phyloP scores from a whole-genome alignment of 176 grass and related monocot species.

The Aegilops tauschii region DNA sequence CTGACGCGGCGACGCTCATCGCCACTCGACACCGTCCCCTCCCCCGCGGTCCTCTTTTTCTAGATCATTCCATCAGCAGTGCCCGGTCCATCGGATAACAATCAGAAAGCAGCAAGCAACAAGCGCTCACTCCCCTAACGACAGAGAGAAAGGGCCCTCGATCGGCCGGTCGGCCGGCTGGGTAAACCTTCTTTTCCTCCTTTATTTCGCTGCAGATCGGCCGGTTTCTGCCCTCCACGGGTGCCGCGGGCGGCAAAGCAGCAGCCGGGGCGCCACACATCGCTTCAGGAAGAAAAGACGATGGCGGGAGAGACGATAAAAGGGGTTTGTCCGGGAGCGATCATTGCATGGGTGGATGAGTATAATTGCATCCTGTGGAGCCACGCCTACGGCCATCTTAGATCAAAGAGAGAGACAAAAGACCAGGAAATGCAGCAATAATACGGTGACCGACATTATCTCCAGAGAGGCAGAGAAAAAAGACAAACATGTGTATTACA shows the following conservation, averaged over 20 bases:
- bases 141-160: slow-evolving; percentile 14
- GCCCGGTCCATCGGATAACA: slow-evolving; percentile 25
- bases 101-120: not conserved
- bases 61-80: slow-evolving; percentile 36
- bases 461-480: not conserved
- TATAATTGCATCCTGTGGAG: not conserved
- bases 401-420: not conserved
- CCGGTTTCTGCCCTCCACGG: slow-evolving; percentile 40
- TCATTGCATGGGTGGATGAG: not conserved
- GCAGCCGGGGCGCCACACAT: slow-evolving; percentile 7
- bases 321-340: slow-evolving; percentile 4
- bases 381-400: not conserved
- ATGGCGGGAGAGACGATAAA: not conserved
- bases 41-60: slow-evolving; percentile 3
- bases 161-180: not conserved
- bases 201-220: slow-evolving; percentile 22
- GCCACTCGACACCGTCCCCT: not conserved
- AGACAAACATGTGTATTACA: not conserved
- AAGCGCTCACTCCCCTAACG: slow-evolving; percentile 7
- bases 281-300: not conserved
- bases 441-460: not conserved
- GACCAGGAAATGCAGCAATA: not conserved
- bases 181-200: not conserved
- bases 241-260: slow-evolving; percentile 32
- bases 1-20: not conserved